Conservation (phyloP, 1,284 basidiomycete species). For the Rhodotorula sp. region DNA sequence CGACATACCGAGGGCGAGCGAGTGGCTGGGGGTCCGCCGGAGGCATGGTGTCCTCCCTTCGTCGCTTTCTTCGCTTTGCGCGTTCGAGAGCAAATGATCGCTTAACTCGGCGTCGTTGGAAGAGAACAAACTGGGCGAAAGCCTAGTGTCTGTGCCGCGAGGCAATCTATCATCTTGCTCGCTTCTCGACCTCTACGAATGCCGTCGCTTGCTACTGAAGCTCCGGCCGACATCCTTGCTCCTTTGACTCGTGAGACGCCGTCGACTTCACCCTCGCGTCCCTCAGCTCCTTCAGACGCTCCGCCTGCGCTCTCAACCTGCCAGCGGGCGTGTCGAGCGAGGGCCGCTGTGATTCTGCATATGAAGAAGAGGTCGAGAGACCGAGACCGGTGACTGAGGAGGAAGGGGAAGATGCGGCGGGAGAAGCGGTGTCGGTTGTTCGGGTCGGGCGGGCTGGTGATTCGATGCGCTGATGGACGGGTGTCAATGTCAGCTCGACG, state of each 20-base stretch:
- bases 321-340: background rate
- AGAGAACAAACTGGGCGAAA: background rate
- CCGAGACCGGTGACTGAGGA: background rate
- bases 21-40: no score
- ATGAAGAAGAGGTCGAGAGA: background rate
- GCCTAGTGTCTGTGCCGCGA: background rate
- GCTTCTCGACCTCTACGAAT: background rate
- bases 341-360: no score
- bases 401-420: background rate
- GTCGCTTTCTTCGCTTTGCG: no score
- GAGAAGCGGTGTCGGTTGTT: background rate
- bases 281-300: background rate
- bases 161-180: no score
- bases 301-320: conserved; percentile 4
- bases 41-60: no score
- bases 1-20: no score
- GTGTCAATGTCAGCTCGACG: background rate
- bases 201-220: background rate
- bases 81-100: no score
- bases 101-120: no score
- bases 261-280: background rate
- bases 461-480: background rate
- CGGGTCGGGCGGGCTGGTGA: background rate
- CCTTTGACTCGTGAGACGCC: background rate
- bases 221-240: background rate